A percentile compares a stretch with the other conserved stretches of the same genome.
Conservation (phyloP, 331 rosid genomes). For the Ulmus americana region DNA sequence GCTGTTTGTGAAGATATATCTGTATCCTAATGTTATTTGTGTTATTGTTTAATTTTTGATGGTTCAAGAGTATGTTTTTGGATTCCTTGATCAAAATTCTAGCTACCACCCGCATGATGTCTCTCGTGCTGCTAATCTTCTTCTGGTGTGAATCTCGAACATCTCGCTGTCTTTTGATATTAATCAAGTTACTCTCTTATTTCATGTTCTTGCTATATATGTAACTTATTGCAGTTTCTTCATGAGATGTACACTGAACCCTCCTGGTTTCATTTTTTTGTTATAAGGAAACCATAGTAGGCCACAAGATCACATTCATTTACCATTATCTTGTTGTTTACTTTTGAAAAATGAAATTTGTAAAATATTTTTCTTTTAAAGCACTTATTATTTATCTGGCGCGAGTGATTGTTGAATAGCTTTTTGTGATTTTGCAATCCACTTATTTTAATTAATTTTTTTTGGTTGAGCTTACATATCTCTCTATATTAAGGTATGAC, state of each 20-base stretch:
- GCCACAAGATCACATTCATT: background rate
- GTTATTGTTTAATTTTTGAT: background rate
- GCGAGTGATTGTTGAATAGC: no score
- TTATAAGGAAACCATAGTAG: background rate
- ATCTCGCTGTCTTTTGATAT: conserved; percentile 14
- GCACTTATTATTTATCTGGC: no score
- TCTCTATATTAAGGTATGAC: conserved; percentile 7
- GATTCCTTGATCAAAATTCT: conserved; percentile 56
- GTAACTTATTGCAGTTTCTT: background rate
- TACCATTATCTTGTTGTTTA: background rate
- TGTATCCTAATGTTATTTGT: conserved; percentile 53
- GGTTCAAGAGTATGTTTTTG: conserved; percentile 6
- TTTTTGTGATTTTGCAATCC: no score
- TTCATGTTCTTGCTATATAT: no score
- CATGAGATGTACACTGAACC: background rate
- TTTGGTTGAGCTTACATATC: background rate
- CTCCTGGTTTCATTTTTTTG: background rate
- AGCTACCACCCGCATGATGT: conserved; percentile 91
- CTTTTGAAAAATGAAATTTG: no score
- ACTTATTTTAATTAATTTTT: background rate
- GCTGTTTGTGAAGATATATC: conserved; percentile 73
- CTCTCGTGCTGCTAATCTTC: conserved; percentile 82
- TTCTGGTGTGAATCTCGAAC: conserved; percentile 53
- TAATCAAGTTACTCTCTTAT: background rate
- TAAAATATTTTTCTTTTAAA: no score